Base-by-base conservation (phyloP, 169 alveolate species). In the Plasmodium knowlesi region DNA sequence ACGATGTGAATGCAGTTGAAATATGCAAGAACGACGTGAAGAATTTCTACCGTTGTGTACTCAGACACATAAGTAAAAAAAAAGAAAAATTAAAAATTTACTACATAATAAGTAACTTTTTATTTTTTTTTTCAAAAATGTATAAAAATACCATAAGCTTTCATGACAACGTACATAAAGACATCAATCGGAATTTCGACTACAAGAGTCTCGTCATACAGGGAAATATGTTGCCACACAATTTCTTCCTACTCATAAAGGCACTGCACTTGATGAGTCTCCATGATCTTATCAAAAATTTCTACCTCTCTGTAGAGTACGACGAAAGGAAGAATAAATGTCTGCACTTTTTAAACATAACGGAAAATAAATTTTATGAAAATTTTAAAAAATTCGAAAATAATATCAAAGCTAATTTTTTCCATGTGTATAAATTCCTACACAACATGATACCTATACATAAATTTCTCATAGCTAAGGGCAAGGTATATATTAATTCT, bases 281-380 rank as follows among this genome's bases (percentile, higher is more conserved):
- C 12, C 72, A 80, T 43, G 78, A 89, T 1, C 22, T 89, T 6
- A 80, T 89, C 0, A 89, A 89, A 25, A 89, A 78, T 43, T 80
- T 89, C n/a, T 89, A 61, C 32, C 73, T 89, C 50, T 79, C 71
- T 19, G 76, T 89, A 32, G 76, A 79, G 25, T 89, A 89, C 67
- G 94, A 89, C 72, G 94, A 89, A 70, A 61, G 94, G 82, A 89
- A 89, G 72, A 89, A 89, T 41, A 89, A 89, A 80, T 89, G 91
- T 61, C 28, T 89, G 6, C 94, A 89, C 72, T 89, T 89, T 41
- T 32, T 89, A 39, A 89, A 89, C 72, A 61, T 89, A 28, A 80
- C 90, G 22, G 94, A 89, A 39, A 89, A 89, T 80, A 89, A 80
- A 79, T 89, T 89, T 89, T 89, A 89, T 34, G 94, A 89, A 57